A percentile compares a stretch with the other conserved stretches of the same genome.
Conservation (phyloP, 148 eudicot genomes). For the Mesembryanthemum crystallinum region DNA sequence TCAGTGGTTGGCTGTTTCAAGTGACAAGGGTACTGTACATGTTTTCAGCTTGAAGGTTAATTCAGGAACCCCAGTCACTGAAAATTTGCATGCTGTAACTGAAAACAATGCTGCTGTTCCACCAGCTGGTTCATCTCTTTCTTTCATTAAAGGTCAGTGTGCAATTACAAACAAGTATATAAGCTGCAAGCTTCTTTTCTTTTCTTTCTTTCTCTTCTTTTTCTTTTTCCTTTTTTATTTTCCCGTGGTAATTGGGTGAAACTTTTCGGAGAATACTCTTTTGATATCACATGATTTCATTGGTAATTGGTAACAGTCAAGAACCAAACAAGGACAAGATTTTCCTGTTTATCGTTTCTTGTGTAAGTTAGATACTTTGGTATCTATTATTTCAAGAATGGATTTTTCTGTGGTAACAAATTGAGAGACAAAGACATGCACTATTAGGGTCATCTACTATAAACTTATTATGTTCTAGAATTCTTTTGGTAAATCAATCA, state of each 20-base stretch:
- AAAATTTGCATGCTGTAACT: slow-evolving; percentile 37
- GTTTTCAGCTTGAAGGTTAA: slow-evolving; percentile 68
- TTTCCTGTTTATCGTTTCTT: not conserved
- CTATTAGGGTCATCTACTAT: not conserved
- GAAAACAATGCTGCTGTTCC: slow-evolving; percentile 42
- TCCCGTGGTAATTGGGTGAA: not conserved
- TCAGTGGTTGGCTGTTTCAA: slow-evolving; percentile 88
- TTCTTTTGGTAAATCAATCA: not conserved
- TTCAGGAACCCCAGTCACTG: slow-evolving; percentile 44
- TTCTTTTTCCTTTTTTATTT: not conserved
- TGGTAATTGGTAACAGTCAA: no score
- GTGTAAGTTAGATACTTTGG: not conserved
- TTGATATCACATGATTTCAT: no score
- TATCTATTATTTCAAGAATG: not conserved
- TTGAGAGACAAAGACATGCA: no score
- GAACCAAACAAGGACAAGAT: no score
- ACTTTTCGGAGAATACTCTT: not conserved
- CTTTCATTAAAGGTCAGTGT: slow-evolving; percentile 65
- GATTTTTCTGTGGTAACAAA: no score
- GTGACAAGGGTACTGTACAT: slow-evolving; percentile 91
- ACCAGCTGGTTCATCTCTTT: slow-evolving; percentile 57
- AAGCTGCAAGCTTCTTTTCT: not conserved
- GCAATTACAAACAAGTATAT: not conserved
- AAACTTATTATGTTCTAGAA: not conserved
- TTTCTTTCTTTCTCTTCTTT: not conserved